phyloP scores from a whole-genome alignment of 2,329 filamentous ascomycete genomes.

The Capronia epimyces region DNA sequence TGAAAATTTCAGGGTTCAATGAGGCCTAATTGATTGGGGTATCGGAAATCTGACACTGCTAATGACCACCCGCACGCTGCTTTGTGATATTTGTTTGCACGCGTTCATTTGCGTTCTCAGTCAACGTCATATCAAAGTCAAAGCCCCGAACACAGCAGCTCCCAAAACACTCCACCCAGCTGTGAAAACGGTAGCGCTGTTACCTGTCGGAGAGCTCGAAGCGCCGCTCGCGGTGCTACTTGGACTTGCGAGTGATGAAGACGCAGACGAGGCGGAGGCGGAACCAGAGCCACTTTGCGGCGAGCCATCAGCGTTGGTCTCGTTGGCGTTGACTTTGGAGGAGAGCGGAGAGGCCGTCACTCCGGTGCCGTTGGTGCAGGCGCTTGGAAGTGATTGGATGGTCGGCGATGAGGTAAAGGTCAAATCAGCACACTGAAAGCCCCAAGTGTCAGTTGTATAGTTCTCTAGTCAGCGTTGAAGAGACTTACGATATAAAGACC shows the following conservation, averaged over 20 bases:
- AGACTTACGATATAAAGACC: conserved; percentile 61
- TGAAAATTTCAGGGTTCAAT: too few species aligned
- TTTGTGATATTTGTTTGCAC: neutral
- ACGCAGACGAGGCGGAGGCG: neutral
- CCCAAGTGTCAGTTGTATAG: conserved; percentile 48
- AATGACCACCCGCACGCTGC: neutral
- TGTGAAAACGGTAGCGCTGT: conserved; percentile 33
- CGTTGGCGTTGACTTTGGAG: conserved; percentile 47
- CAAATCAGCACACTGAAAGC: conserved; percentile 14
- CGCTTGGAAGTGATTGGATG: conserved; percentile 32
- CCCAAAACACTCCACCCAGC: conserved; percentile 38
- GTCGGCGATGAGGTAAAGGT: conserved; percentile 19
- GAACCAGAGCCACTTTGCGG: conserved; percentile 30
- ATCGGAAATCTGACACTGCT: neutral
- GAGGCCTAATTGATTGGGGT: too few species aligned
- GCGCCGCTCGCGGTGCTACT: conserved; percentile 7
- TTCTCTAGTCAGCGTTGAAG: conserved; percentile 28
- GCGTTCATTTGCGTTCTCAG: neutral
- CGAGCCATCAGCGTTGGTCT: conserved; percentile 35
- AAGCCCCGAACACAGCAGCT: conserved; percentile 33
- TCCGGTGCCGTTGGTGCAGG: conserved; percentile 56
- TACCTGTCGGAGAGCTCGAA: conserved; percentile 28
- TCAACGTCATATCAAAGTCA: conserved; percentile 32
- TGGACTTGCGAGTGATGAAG: conserved; percentile 11
- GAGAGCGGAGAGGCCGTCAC: conserved; percentile 46